Evolutionary conservation across 495 filamentous ascomycete species (phyloP), one percentile per base, ranked within the genome.

Genomic region (Neurospora discreta): DNA sequence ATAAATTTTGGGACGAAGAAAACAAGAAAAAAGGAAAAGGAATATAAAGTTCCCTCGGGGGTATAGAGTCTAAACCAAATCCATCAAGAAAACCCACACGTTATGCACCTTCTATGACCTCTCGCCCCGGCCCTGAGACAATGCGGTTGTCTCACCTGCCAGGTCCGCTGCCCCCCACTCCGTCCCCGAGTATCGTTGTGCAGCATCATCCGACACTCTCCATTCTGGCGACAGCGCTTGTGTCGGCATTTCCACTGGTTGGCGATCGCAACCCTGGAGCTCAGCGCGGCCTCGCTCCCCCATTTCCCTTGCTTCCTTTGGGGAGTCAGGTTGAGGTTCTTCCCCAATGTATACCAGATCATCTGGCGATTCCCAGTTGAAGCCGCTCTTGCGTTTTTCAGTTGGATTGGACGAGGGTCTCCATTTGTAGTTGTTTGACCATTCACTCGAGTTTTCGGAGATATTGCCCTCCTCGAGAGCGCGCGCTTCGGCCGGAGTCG

Each of bases 331-430:
- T 36, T 65, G 26, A 65, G 52, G 11, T 7, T 65, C 52, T 7
- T 65, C 33, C 3, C 70, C 70, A 5, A 67, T 65, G 68, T 72
- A 74, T 3, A 72, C 41, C 44, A 78, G 69, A n/a, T 79, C 75
- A 43, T 78, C 65, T 2, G 79, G 78, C 38, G 79, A 75, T 43
- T 80, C 79, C 79, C 79, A 80, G 58, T 76, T 79, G 52, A 79
- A 79, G 15, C 71, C 70, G 71, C 76, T 78, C 6, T 15, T 52
- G 18, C 75, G 71, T 46, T 69, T 26, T 1, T 69, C 68, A 26
- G 69, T 46, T 23, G 52, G 42, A 39, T 72, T 76, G 30, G 73
- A 46, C 2, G 73, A 70, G 23, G 75, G 69, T 5, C 73, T 60
- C 74, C 75, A 76, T 67, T 73, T 74, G 10, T 42, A 41, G 65